Evolutionary conservation across 345 rosid genomes (phyloP).

Genomic region (Abelmoschus esculentus): DNA sequence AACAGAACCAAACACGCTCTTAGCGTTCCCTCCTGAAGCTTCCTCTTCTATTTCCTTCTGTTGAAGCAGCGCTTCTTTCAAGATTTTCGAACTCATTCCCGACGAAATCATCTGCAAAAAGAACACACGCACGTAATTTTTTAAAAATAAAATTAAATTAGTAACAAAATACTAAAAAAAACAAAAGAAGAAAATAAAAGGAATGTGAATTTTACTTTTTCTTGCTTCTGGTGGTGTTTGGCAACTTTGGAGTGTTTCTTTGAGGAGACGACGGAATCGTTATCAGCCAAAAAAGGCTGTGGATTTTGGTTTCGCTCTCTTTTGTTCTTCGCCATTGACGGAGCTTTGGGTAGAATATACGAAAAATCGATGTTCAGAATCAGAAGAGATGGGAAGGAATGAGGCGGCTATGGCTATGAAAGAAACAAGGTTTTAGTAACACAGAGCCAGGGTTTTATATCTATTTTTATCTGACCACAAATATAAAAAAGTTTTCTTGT

Average conservation of each 20-base stretch:
- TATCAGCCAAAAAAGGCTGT: slow-evolving; percentile 49
- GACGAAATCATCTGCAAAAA: slow-evolving; percentile 48
- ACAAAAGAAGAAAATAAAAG: background rate
- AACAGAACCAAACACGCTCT: slow-evolving; percentile 25
- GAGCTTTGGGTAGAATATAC: background rate
- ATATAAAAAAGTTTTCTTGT: too few relatives aligned
- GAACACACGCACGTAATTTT: background rate
- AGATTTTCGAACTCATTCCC: slow-evolving; percentile 68
- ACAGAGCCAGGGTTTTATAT: background rate
- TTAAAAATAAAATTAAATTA: too few relatives aligned
- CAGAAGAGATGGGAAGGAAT: background rate
- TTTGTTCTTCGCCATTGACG: slow-evolving; percentile 28
- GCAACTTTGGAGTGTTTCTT: slow-evolving; percentile 58
- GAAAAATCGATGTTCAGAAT: background rate
- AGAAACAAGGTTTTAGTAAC: background rate
- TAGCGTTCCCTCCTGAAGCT: slow-evolving; percentile 30
- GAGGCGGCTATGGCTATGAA: background rate
- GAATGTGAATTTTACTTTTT: slow-evolving; percentile 29
- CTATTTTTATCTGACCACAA: background rate
- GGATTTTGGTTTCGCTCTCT: slow-evolving; percentile 59
- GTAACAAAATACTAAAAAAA: background rate
- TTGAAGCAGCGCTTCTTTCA: slow-evolving; percentile 77
- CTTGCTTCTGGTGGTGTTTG: slow-evolving; percentile 56
- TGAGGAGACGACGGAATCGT: slow-evolving; percentile 37
- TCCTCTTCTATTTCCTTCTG: slow-evolving; percentile 76